These are phyloP conservation scores for Hypoxylon sp. DNA, from an alignment of 2,329 filamentous ascomycete species.

Conservation along the genomic window DNA sequence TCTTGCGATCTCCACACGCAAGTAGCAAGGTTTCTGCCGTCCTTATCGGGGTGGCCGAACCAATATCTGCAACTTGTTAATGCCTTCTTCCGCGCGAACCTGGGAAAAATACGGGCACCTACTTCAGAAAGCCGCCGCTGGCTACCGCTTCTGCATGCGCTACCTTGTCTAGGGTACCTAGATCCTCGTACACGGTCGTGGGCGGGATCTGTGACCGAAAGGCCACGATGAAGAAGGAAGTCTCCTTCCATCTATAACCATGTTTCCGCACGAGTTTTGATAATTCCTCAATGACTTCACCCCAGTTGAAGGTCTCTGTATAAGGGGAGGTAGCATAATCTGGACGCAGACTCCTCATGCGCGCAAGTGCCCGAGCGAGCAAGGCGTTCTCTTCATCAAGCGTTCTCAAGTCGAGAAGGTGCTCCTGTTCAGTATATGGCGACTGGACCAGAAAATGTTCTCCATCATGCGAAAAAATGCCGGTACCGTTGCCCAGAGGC, in stretches of 20 bases:
- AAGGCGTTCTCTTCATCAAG: constrained; percentile 77
- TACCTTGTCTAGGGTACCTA: constrained; percentile 81
- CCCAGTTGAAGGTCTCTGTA: constrained; percentile 82
- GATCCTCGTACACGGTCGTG: constrained; percentile 75
- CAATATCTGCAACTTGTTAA: constrained; percentile 74
- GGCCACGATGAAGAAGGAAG: constrained; percentile 84
- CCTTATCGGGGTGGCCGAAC: constrained; percentile 81
- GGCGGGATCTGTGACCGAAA: constrained; percentile 82
- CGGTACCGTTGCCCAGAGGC: constrained; percentile 3
- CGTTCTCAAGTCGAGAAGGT: constrained; percentile 79
- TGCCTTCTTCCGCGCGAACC: constrained; percentile 35
- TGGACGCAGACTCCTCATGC: constrained; percentile 71
- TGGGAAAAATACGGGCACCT: constrained; percentile 53
- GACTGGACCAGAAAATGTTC: constrained; percentile 72
- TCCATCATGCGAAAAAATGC: constrained; percentile 34
- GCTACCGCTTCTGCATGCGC: constrained; percentile 85
- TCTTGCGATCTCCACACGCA: constrained; percentile 75
- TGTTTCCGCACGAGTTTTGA: constrained; percentile 64
- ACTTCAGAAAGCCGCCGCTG: constrained; percentile 87
- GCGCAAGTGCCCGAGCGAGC: constrained; percentile 78
- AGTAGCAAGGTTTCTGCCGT: constrained; percentile 85
- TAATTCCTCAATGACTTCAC: constrained; percentile 71
- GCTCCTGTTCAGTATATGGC: constrained; percentile 78
- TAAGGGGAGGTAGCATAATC: constrained; percentile 87
- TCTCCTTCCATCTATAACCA: constrained; percentile 69